A percentile compares a stretch with the other conserved stretches of the same genome.
Conservation (phyloP, 345 rosid genomes). For the Syzygium grande region DNA sequence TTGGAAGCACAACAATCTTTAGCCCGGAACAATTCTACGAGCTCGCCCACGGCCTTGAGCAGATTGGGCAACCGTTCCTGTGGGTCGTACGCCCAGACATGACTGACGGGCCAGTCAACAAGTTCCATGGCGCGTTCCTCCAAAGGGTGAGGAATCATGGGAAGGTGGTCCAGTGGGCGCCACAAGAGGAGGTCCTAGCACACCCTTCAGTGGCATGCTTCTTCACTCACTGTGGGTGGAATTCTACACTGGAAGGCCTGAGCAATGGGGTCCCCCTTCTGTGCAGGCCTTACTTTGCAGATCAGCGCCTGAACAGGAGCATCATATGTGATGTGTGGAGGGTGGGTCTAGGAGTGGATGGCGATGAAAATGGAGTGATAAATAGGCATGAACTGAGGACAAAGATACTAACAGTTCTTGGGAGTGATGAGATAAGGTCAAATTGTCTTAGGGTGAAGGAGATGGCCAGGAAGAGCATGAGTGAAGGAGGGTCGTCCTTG, state of each 20-base stretch:
- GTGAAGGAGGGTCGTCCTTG: conserved; percentile 4
- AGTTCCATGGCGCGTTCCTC: conserved; percentile 1
- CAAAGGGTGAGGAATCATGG: neutral
- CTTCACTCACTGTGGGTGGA: conserved; percentile 28
- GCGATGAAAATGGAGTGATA: neutral
- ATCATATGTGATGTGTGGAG: conserved; percentile 14
- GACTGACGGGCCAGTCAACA: neutral
- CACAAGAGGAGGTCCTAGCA: conserved; percentile 15
- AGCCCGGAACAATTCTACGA: conserved; percentile 23
- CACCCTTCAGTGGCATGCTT: conserved; percentile 19
- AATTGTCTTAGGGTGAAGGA: neutral
- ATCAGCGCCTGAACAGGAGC: conserved; percentile 15
- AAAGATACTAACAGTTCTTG: neutral
- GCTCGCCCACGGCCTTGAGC: conserved; percentile 26
- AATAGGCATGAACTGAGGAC: neutral
- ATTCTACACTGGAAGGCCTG: conserved; percentile 1
- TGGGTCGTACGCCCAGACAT: conserved; percentile 19
- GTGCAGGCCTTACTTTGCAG: conserved; percentile 19
- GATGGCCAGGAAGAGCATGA: neutral
- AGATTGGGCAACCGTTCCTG: conserved; percentile 11
- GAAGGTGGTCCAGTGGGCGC: conserved; percentile 13
- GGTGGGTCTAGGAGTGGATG: neutral
- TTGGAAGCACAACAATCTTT: conserved; percentile 21
- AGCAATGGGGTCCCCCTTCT: conserved; percentile 21
- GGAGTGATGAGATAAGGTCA: neutral